Percentiles rank a stretch among this genome's conserved stretches.
phyloP scores from a whole-genome alignment of 352 stramenopile species.

The Discostella stelligera region DNA sequence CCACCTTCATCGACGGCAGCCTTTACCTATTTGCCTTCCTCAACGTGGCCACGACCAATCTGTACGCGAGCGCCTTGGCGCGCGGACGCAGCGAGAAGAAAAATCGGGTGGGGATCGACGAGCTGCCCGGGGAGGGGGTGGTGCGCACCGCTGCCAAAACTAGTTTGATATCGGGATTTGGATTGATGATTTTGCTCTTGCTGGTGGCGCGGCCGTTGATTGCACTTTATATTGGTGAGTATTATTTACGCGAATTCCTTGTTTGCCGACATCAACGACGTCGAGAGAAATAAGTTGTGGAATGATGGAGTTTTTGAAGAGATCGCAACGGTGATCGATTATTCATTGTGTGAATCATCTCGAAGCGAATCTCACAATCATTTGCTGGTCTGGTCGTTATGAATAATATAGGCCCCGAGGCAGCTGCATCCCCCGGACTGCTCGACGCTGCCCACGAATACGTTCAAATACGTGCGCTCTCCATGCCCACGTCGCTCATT shows the following conservation, averaged over 20 bases:
- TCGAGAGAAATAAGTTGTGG: not conserved
- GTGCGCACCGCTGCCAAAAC: constrained; percentile 63
- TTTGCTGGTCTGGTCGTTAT: not conserved
- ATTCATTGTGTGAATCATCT: not conserved
- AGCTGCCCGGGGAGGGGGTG: constrained; percentile 61
- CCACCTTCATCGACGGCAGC: constrained; percentile 82
- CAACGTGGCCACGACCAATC: constrained; percentile 84
- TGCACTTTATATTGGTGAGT: constrained; percentile 69
- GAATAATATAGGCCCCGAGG: constrained; percentile 38
- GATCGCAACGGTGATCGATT: not conserved
- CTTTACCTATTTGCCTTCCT: constrained; percentile 85
- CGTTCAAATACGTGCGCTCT: constrained; percentile 79
- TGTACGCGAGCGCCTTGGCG: constrained; percentile 62
- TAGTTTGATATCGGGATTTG: constrained; percentile 61
- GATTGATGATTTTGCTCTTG: constrained; percentile 69
- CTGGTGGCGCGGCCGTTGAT: constrained; percentile 57
- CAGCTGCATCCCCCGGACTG: constrained; percentile 47
- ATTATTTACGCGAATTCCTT: not conserved
- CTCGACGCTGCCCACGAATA: constrained; percentile 66
- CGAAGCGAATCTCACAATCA: constrained; percentile 4
- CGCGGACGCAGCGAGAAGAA: constrained; percentile 24
- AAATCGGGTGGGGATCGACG: constrained; percentile 14
- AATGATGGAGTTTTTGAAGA: not conserved
- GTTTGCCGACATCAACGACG: not conserved
- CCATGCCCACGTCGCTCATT: constrained; percentile 74